Conservation (phyloP, 331 rosid species). For the Acacia pycnantha region DNA sequence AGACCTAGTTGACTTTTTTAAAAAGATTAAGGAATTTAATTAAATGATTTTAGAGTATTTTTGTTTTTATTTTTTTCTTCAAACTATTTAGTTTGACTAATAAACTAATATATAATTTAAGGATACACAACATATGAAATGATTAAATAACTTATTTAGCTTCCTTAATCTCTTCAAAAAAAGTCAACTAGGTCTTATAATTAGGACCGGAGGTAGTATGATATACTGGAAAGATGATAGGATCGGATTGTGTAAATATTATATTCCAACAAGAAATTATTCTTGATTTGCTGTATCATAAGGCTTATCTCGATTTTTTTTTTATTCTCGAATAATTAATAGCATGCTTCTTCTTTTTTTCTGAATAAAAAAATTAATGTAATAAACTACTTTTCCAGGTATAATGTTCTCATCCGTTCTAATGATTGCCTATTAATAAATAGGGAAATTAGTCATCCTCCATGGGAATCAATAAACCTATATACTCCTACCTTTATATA, state of each 20-base stretch:
- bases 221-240: neutral
- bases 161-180: no score
- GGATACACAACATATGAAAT: no score
- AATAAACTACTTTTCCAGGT: neutral
- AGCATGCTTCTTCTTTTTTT: neutral
- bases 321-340: neutral
- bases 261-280: neutral
- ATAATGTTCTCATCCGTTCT: neutral
- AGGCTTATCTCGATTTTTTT: neutral
- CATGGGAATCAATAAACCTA: neutral
- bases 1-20: no score
- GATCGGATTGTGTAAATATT: neutral
- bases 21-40: no score
- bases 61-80: no score
- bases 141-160: no score
- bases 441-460: neutral
- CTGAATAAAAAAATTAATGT: neutral
- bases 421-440: neutral
- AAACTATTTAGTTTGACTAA: no score
- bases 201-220: no score
- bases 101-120: no score
- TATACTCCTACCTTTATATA: no score
- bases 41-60: no score
- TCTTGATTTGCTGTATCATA: neutral
- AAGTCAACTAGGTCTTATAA: no score